Percentiles rank a stretch among this genome's conserved stretches.
Conservation (phyloP, 2,329 filamentous ascomycete genomes). For the Calonectria multiphialidica region DNA sequence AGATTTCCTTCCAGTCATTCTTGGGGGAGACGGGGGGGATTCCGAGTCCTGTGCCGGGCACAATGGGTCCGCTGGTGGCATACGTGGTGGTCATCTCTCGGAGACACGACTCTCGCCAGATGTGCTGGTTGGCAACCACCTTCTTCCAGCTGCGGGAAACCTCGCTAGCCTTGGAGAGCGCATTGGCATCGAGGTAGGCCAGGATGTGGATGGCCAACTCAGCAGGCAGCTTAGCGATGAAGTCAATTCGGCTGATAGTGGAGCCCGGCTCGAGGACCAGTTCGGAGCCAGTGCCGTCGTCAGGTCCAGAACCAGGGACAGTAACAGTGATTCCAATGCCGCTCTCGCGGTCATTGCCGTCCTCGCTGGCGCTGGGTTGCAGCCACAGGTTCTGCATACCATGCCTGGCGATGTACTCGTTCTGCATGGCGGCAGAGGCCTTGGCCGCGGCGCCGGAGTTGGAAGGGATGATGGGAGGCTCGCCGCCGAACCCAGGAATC, state of each 20-base stretch:
- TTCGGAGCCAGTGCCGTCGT: conserved; percentile 51
- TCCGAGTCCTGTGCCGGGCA: conserved; percentile 68
- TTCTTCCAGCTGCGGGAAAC: conserved; percentile 66
- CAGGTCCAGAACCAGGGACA: conserved; percentile 52
- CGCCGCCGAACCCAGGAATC: conserved; percentile 62
- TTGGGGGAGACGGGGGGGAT: conserved; percentile 67
- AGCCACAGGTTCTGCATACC: conserved; percentile 57
- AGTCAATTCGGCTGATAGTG: conserved; percentile 68
- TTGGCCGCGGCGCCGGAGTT: conserved; percentile 72
- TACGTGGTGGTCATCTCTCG: conserved; percentile 71
- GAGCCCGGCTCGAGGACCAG: conserved; percentile 48
- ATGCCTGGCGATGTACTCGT: conserved; percentile 59
- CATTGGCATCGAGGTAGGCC: conserved; percentile 65
- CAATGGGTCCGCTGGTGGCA: conserved; percentile 66
- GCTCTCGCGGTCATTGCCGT: conserved; percentile 71
- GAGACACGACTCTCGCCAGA: conserved; percentile 74
- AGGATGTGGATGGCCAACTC: conserved; percentile 72
- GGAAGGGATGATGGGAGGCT: conserved; percentile 71
- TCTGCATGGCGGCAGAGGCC: conserved; percentile 70
- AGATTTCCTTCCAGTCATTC: conserved; percentile 90
- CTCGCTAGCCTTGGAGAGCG: conserved; percentile 60
- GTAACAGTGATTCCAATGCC: conserved; percentile 72
- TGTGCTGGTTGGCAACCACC: conserved; percentile 64
- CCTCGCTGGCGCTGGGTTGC: conserved; percentile 54
- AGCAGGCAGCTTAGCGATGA: conserved; percentile 65